Conservation (phyloP, 805 yeast genomes). For the Monosporozyma unispora region DNA sequence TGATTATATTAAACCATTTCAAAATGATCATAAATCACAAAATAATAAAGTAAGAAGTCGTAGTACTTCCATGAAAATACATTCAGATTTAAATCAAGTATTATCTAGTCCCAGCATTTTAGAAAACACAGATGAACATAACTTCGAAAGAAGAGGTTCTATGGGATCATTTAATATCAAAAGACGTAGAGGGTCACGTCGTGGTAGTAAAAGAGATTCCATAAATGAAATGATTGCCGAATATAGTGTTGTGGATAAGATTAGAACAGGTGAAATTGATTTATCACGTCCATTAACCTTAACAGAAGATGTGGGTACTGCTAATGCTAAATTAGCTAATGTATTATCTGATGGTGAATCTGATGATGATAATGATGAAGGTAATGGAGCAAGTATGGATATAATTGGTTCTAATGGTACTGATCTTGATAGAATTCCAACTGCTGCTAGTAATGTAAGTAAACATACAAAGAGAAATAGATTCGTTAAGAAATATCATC, state of each 20-base stretch:
- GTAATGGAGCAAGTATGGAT: constrained; percentile 3
- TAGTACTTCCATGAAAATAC: neutral
- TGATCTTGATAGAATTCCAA: constrained; percentile 10
- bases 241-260: constrained; percentile 29
- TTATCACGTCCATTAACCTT: constrained; percentile 24
- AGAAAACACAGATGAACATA: neutral
- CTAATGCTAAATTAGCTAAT: constrained; percentile 10
- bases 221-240: constrained; percentile 31
- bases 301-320: constrained; percentile 23
- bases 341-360: constrained; percentile 2
- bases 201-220: neutral
- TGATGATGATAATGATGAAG: neutral
- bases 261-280: constrained; percentile 27
- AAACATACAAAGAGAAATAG: constrained; percentile 12
- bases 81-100: neutral
- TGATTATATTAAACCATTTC: constrained; percentile 4
- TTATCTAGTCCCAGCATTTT: constrained; percentile 4
- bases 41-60: neutral
- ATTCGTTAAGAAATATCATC: constrained; percentile 22
- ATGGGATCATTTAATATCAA: neutral
- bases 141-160: neutral
- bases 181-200: neutral
- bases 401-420: neutral
- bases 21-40: neutral
- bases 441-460: constrained; percentile 6